Evolutionary conservation across 768 basidiomycete genomes (phyloP).

Genomic region (Auricularia sp.): DNA sequence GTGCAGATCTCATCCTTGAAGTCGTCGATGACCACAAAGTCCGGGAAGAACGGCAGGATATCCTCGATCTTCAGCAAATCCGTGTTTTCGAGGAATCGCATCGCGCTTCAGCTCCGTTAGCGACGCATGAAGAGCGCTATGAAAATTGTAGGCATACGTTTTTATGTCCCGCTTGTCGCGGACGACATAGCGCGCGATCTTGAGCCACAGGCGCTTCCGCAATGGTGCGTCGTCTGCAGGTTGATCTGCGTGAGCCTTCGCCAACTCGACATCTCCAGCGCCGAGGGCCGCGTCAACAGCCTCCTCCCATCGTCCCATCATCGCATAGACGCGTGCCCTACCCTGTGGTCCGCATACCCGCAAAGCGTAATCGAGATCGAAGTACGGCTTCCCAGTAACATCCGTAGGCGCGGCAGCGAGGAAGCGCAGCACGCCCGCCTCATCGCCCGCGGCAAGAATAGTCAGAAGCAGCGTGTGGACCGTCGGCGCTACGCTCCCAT

Average conservation of each 20-base stretch:
- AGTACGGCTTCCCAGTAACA: conserved; percentile 79
- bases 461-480: conserved; percentile 93
- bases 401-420: conserved; percentile 73
- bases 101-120: conserved; percentile 53
- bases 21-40: conserved; percentile 98
- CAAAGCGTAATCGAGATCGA: conserved; percentile 93
- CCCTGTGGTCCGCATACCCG: conserved; percentile 79
- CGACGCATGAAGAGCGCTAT: not conserved
- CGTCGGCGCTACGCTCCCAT: conserved; percentile 69
- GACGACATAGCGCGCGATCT: conserved; percentile 97
- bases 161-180: conserved; percentile 98
- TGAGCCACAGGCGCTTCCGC: conserved; percentile 93
- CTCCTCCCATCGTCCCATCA: conserved; percentile 96
- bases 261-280: conserved; percentile 90
- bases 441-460: conserved; percentile 65
- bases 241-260: conserved; percentile 91
- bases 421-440: conserved; percentile 73
- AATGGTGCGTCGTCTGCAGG: conserved; percentile 82
- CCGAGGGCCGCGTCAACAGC: conserved; percentile 90
- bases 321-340: conserved; percentile 84
- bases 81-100: conserved; percentile 92
- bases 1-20: conserved; percentile 98
- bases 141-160: conserved; percentile 50
- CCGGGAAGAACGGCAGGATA: conserved; percentile 98
- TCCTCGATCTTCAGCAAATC: conserved; percentile 96